Evolutionary conservation across 2,329 filamentous ascomycete species (phyloP).

Genomic region (Arthrinium puccinioides): DNA sequence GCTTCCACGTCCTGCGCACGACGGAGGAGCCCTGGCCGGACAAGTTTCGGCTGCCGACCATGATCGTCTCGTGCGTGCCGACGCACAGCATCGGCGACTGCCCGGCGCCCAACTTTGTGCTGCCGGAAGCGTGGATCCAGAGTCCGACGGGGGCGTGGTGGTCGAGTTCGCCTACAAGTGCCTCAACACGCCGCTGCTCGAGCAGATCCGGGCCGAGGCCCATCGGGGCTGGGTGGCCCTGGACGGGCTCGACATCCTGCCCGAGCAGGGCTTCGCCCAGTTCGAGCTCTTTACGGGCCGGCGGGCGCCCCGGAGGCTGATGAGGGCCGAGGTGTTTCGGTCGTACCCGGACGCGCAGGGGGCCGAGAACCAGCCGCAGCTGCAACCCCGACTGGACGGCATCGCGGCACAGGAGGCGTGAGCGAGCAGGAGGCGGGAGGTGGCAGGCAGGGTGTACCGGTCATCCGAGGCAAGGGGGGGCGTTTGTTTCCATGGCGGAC

Average conservation of each 20-base stretch:
- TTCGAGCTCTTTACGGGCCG: slow-evolving; percentile 75
- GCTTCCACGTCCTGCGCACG: slow-evolving; percentile 51
- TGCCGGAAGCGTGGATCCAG: slow-evolving; percentile 62
- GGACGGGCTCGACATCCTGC: slow-evolving; percentile 68
- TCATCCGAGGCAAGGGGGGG: no score
- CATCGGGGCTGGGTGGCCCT: slow-evolving; percentile 65
- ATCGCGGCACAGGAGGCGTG: slow-evolving; percentile 33
- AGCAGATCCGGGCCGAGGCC: slow-evolving; percentile 55
- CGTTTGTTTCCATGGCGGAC: no score
- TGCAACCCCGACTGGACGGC: slow-evolving; percentile 31
- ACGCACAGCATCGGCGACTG: slow-evolving; percentile 58
- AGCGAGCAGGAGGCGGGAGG: no score
- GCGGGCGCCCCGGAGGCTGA: slow-evolving; percentile 59
- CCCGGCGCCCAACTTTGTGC: slow-evolving; percentile 61
- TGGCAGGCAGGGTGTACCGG: no score
- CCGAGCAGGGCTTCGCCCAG: slow-evolving; percentile 74
- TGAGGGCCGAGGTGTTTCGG: slow-evolving; percentile 57
- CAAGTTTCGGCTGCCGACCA: slow-evolving; percentile 57
- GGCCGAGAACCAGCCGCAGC: slow-evolving; percentile 28
- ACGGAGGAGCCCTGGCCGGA: slow-evolving; percentile 58
- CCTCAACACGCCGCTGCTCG: slow-evolving; percentile 62
- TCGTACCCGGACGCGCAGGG: slow-evolving; percentile 36
- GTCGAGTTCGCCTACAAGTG: slow-evolving; percentile 71
- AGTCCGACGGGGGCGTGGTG: slow-evolving; percentile 68
- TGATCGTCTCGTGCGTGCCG: slow-evolving; percentile 71